Percentiles rank a stretch among this genome's conserved stretches.
phyloP scores from a whole-genome alignment of 2,329 filamentous ascomycete species.

The Pseudogymnoascus sp. region DNA sequence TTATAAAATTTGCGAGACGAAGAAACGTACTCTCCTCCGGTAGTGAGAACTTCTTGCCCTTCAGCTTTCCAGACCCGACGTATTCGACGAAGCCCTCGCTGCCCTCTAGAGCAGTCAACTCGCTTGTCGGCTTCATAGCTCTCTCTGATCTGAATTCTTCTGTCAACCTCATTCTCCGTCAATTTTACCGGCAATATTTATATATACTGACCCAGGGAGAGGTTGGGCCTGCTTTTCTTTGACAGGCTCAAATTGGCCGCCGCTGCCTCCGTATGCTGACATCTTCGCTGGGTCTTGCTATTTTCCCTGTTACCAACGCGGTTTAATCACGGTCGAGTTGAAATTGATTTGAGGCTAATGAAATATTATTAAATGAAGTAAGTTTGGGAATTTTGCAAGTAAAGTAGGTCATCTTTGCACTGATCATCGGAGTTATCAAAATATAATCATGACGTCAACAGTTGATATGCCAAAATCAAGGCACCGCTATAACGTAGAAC shows the following conservation, averaged over 20 bases:
- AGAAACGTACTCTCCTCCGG: conserved; percentile 42
- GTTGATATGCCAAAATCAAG: neutral
- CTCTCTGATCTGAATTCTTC: neutral
- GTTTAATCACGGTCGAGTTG: neutral
- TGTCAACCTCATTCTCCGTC: neutral
- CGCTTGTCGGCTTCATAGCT: conserved; percentile 8
- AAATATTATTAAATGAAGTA: neutral
- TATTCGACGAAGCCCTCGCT: conserved; percentile 1
- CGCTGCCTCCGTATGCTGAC: neutral
- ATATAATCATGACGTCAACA: neutral
- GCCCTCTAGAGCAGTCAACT: conserved; percentile 6
- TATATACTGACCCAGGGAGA: conserved; percentile 2
- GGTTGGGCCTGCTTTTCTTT: neutral
- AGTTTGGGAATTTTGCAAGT: too few relatives aligned
- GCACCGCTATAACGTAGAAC: neutral
- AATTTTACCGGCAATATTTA: neutral
- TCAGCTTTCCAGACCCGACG: neutral
- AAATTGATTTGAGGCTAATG: neutral
- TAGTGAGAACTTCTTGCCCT: conserved; percentile 43
- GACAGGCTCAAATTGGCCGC: conserved; percentile 5
- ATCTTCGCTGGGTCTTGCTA: neutral
- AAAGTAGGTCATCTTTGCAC: neutral
- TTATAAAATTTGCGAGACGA: neutral
- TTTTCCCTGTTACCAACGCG: neutral
- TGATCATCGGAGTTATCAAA: neutral